Evolutionary conservation across 257 asterid genomes (phyloP).

Genomic region (Plantago ovata): DNA sequence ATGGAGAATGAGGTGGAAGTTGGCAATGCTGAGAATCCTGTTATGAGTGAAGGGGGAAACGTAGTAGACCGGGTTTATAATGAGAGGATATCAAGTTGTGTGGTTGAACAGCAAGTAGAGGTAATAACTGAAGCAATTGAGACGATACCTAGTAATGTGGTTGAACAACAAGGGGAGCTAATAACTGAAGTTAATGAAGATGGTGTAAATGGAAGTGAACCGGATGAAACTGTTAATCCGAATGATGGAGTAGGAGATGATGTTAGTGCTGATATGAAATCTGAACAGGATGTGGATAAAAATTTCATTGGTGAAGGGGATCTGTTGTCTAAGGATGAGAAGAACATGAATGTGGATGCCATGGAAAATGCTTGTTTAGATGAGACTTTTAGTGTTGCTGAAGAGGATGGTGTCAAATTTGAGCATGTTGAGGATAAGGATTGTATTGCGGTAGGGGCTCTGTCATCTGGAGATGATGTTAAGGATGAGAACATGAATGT

Average conservation of each 20-base stretch:
- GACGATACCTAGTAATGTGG: constrained; percentile 16
- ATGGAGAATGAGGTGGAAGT: constrained; percentile 20
- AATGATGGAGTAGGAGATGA: constrained; percentile 14
- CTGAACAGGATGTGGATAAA: constrained; percentile 29
- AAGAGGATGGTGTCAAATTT: constrained; percentile 22
- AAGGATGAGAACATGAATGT: constrained; percentile 18
- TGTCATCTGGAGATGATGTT: too few relatives aligned
- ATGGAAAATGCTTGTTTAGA: constrained; percentile 25
- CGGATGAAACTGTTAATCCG: constrained; percentile 26
- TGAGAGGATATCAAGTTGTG: neutral
- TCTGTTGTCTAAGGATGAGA: constrained; percentile 18
- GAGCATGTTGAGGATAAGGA: constrained; percentile 22
- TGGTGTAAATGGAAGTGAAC: constrained; percentile 23
- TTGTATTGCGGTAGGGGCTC: too few relatives aligned
- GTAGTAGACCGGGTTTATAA: constrained; percentile 2
- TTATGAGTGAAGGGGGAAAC: constrained; percentile 24
- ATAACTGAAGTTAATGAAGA: constrained; percentile 17
- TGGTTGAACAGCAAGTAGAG: too few relatives aligned
- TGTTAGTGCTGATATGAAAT: constrained; percentile 18
- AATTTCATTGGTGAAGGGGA: constrained; percentile 23
- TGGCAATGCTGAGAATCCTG: constrained; percentile 19
- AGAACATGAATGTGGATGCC: constrained; percentile 15
- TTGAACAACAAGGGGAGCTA: constrained; percentile 21
- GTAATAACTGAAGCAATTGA: constrained; percentile 20
- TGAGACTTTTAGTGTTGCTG: constrained; percentile 22